Base-by-base conservation (phyloP, 495 filamentous ascomycete genomes). In the Neurospora sp. region DNA sequence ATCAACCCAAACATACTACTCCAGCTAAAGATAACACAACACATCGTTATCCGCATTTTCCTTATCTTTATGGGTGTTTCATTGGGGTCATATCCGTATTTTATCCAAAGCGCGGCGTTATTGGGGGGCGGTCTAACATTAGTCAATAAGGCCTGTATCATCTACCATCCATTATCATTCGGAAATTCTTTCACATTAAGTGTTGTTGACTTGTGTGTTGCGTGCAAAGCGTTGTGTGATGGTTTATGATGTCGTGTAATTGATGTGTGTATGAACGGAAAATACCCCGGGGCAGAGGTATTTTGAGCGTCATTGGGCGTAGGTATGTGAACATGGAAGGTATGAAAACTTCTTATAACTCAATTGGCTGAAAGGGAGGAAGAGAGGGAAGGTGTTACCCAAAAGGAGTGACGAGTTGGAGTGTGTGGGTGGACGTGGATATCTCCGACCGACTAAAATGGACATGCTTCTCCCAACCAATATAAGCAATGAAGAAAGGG, bases 21-120 rank as follows among this genome's bases (percentile, higher is more conserved):
- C 11, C 48, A 65, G 53, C 53, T 16, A 65, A 27, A 65, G 53
- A 65, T 35, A 65, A 37, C 27, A 35, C 10, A 48, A 20, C 40
- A 37, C 31, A 71, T 39, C 10, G 27, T 35, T 70, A 68, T 38
- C 16, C 59, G 48, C 14, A 39, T 71, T 40, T 39, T 46, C 37
- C 44, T 72, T 16, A 53, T 71, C 38, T 14, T 8, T 70, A 69
- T 39, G 4, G 38, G 31, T 27, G 11, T 71, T 76, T 71, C 48
- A 22, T 73, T 42, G 37, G 5, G 35, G 35, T 22, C 37, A 71
- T 59, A 22, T 48, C 37, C 70, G 22, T 38, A 18, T 61, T 40
- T 72, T 9, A 59, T 71, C 53, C 69, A 71, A 71, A 76, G 76
- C 76, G 75, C 59, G 77, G 79, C 74, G 77, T 78, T 79, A 61